Evolutionary conservation across 768 basidiomycete species (phyloP), one percentile per base, ranked within the genome.

Genomic region (Suillus subluteus): DNA sequence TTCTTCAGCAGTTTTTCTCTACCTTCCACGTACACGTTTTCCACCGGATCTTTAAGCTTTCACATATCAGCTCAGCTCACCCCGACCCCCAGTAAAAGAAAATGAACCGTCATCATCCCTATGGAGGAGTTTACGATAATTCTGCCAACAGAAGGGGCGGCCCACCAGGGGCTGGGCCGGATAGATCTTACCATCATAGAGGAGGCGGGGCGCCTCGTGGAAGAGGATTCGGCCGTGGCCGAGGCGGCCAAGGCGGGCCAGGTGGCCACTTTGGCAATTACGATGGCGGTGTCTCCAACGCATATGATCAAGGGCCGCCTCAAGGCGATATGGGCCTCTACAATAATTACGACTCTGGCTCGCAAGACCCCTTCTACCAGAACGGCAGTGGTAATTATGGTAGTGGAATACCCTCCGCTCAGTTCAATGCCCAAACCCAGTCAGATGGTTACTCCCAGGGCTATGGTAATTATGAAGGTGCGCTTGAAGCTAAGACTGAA

Each of bases 41-140:
- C 58, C 26, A 59, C 58, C 40, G 58, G 58, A 59, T 59, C 58
- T 59, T 59, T 59, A 59, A 59, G 58, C 58, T 16, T 59, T 59
- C 58, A 59, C 50, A 64, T 44, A 63, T 56, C 62, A 58, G 54
- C 55, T 58, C 41, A 38, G 38, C 15, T 64, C 23, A 40, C 21
- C 38, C 37, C 26, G 11, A 54, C 48, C 41, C 55, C 2, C 58
- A 59, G 58, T 59, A 59, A 59, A 59, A 59, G 74, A 75, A 75
- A 77, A 95, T 95, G 93, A 92, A 94, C 80, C 91, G 93, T 74
- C 93, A 94, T 80, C 92, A 95, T 86, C 94, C 94, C 32, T 95
- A 95, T 72, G 84, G 68, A 67, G 75, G 84, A 70, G 80, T 81
- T 74, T 89, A 87, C 83, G 92, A 92, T 67, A 80, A 81, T 64